These are phyloP conservation scores for Fraxinus angustifolia DNA, from an alignment of 305 asterid species.

Conservation along the genomic window DNA sequence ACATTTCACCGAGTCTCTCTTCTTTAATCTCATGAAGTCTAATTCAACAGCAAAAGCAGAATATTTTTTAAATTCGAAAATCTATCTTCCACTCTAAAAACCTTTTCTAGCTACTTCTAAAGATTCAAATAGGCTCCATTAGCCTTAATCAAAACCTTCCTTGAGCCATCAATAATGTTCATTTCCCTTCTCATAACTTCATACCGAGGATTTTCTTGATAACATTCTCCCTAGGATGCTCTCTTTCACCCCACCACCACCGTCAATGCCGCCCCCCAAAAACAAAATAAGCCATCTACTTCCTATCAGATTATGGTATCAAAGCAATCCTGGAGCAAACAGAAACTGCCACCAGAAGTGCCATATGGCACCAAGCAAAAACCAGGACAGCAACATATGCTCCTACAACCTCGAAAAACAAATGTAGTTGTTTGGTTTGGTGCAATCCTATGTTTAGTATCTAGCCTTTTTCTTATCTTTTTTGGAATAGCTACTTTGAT, in stretches of 20 bases:
- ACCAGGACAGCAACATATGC: conserved; percentile 49
- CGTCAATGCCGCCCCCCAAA: conserved; percentile 22
- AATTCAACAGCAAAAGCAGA: conserved; percentile 25
- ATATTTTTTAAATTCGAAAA: conserved; percentile 30
- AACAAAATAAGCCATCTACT: conserved; percentile 38
- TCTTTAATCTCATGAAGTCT: background rate
- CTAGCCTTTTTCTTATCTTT: conserved; percentile 55
- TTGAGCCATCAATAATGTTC: background rate
- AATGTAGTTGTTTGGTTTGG: conserved; percentile 62
- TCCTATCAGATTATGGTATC: conserved; percentile 35
- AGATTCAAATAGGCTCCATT: conserved; percentile 14
- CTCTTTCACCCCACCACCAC: conserved; percentile 34
- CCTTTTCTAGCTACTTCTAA: conserved; percentile 31
- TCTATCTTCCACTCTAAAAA: conserved; percentile 26
- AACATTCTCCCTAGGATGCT: conserved; percentile 26
- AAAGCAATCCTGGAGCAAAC: conserved; percentile 34
- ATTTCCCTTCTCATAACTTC: background rate
- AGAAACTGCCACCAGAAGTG: conserved; percentile 10
- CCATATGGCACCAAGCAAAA: conserved; percentile 32
- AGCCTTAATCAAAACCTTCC: conserved; percentile 38
- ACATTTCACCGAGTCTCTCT: background rate
- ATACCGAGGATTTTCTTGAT: conserved; percentile 17
- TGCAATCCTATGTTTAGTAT: conserved; percentile 62
- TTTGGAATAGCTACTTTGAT: conserved; percentile 57
- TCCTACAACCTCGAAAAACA: conserved; percentile 40